Percentiles rank a stretch among this genome's conserved stretches.
These are phyloP conservation scores for Chaetomium olivaceum DNA, from an alignment of 2,329 filamentous ascomycete species.

Conservation along the genomic window DNA sequence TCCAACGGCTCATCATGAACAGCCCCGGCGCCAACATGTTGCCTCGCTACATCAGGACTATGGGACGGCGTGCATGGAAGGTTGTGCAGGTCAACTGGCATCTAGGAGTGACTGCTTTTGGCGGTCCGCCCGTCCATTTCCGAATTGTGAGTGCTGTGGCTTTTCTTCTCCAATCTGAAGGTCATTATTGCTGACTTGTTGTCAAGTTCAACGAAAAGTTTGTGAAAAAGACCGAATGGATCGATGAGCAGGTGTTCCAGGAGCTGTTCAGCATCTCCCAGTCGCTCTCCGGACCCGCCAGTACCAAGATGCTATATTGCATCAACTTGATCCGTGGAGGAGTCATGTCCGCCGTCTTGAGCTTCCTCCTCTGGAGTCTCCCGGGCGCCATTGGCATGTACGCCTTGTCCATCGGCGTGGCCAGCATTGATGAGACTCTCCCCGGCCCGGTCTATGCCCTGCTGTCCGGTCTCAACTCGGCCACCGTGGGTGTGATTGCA, in stretches of 20 bases:
- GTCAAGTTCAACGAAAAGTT: conserved; percentile 60
- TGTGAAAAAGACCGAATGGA: conserved; percentile 61
- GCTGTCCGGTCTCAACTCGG: conserved; percentile 69
- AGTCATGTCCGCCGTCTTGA: conserved; percentile 56
- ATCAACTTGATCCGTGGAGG: conserved; percentile 66
- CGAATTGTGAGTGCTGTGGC: conserved; percentile 52
- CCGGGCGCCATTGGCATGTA: conserved; percentile 73
- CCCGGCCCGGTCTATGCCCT: conserved; percentile 66
- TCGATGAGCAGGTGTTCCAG: conserved; percentile 66
- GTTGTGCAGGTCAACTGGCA: conserved; percentile 50
- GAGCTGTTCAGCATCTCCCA: conserved; percentile 71
- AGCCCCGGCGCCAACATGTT: neutral
- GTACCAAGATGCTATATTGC: conserved; percentile 71
- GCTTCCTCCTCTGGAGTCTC: conserved; percentile 66
- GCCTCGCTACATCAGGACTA: neutral
- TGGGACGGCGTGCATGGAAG: conserved; percentile 23
- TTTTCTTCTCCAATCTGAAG: neutral
- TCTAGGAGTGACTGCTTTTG: conserved; percentile 65
- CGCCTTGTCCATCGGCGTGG: conserved; percentile 64
- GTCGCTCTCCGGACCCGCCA: conserved; percentile 65
- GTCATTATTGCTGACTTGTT: neutral
- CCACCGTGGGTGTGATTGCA: conserved; percentile 71
- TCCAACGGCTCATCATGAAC: neutral
- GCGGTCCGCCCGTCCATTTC: conserved; percentile 70
- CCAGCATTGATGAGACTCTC: conserved; percentile 58